Percentiles rank a stretch among this genome's conserved stretches.
Evolutionary conservation across 164 flowering plant genomes (phyloP).

Genomic region (Echeveria elegans): DNA sequence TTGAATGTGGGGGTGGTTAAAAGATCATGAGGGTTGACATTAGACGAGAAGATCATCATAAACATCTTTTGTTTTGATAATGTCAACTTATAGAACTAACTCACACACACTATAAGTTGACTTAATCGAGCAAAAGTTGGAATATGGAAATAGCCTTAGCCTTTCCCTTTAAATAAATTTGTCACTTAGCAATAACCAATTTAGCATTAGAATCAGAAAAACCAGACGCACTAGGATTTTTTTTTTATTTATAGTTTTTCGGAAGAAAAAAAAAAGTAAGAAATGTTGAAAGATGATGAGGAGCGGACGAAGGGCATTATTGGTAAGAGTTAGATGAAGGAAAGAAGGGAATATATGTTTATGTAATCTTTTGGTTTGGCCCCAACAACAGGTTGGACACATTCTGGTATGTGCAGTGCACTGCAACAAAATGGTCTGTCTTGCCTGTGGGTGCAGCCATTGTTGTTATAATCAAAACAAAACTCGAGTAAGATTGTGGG

Average conservation of each 20-base stretch:
- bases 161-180: neutral
- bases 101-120: neutral
- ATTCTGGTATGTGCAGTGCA: neutral
- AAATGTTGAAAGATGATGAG: neutral
- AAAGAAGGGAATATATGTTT: neutral
- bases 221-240: too few relatives aligned
- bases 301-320: neutral
- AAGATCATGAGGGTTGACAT: constrained; percentile 1
- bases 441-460: constrained; percentile 6
- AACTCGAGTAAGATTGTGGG: constrained; percentile 8
- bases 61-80: neutral
- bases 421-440: constrained; percentile 4
- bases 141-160: neutral
- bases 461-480: constrained; percentile 4
- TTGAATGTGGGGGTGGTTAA: constrained; percentile 1
- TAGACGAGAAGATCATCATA: neutral
- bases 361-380: too few relatives aligned
- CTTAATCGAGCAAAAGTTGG: neutral
- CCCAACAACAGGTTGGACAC: too few relatives aligned
- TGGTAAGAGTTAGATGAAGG: too few relatives aligned
- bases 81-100: neutral
- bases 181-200: neutral
- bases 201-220: neutral
- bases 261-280: too few relatives aligned
- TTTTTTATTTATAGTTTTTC: too few relatives aligned